These are phyloP conservation scores for Penicillium canariense DNA, from an alignment of 495 filamentous ascomycete genomes.

Conservation along the genomic window DNA sequence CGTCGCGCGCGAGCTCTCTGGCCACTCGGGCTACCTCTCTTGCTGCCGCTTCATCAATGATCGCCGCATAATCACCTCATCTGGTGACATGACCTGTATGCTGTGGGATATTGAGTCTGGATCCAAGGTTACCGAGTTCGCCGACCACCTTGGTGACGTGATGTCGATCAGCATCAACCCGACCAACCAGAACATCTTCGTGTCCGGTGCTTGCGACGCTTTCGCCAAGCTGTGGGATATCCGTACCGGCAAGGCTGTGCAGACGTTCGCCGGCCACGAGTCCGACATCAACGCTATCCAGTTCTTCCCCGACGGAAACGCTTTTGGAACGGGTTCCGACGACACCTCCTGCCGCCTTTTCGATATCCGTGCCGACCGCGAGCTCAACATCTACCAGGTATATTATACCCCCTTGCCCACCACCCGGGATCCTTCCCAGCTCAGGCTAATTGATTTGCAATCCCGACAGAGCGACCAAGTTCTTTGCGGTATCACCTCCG, in stretches of 20 bases:
- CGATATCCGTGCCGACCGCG: slow-evolving; percentile 94
- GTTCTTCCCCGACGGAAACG: slow-evolving; percentile 98
- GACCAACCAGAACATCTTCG: slow-evolving; percentile 94
- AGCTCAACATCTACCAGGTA: slow-evolving; percentile 94
- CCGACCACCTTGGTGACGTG: slow-evolving; percentile 96
- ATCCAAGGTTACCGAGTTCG: slow-evolving; percentile 95
- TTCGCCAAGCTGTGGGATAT: slow-evolving; percentile 99
- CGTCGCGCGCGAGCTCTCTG: slow-evolving; percentile 93
- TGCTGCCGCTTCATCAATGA: slow-evolving; percentile 99
- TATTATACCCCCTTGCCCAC: slow-evolving; percentile 16
- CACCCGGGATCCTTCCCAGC: background rate
- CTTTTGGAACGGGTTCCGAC: slow-evolving; percentile 96
- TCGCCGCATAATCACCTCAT: slow-evolving; percentile 94
- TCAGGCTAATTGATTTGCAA: slow-evolving; percentile 12
- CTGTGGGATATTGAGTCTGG: slow-evolving; percentile 99
- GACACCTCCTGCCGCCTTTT: slow-evolving; percentile 97
- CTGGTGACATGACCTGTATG: slow-evolving; percentile 99
- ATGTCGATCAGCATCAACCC: slow-evolving; percentile 99
- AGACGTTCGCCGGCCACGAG: slow-evolving; percentile 97
- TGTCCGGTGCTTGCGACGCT: slow-evolving; percentile 96
- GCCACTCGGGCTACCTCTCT: slow-evolving; percentile 94
- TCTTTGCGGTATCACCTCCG: slow-evolving; percentile 95
- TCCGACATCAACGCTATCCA: slow-evolving; percentile 99
- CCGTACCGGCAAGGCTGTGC: slow-evolving; percentile 94
- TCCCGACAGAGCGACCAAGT: slow-evolving; percentile 83